Base-by-base conservation (phyloP, 495 filamentous ascomycete genomes). In the Xanthoparmelia taractica region DNA sequence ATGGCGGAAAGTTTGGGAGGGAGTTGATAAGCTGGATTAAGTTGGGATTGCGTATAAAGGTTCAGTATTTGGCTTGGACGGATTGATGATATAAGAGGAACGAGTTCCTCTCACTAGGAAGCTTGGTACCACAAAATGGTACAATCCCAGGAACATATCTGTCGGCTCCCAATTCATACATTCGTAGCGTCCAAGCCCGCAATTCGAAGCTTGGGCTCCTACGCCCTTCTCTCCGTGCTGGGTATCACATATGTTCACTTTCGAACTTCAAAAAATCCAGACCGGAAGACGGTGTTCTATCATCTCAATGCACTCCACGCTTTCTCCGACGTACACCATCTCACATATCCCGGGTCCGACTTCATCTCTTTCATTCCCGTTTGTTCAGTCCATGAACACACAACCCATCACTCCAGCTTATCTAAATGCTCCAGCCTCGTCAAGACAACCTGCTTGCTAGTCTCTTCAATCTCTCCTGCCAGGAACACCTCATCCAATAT, bases 401-500 rank as follows among this genome's bases (percentile, higher is more conserved):
- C 8, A 17, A 7, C 43, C 2, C n/a, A 36, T 78, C 69, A 98
- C 74, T 98, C 94, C 74, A 98, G 75, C 72, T 98, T 98, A 73
- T 98, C 94, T 74, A 98, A 73, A 79, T 97, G 93, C 72, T 96
- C 94, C 74, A 98, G 75, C 72, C 94, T 75, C 62, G 93, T 96
- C 69, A 98, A 76, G 58, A 98, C 94, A 37, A 98, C 94, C 76
- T 97, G 93, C 75, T 97, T 97, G 71, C 89, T 93, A 52, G 94
- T 97, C 80, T 98, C 94, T 77, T 98, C 90, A 65, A 98, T 91
- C 80, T 98, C 94, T 59, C 94, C 94, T 1, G 94, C 94, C 57
- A 98, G 85, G 80, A 90, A 96, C 59, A 98, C 91, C 74, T 98
- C 94, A 73, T 98, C 94, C 41, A 98, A 84, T 62, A 98, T 98